Base-by-base conservation (phyloP, 1,139 yeast species). In the Arxiozyma heterogenica region DNA sequence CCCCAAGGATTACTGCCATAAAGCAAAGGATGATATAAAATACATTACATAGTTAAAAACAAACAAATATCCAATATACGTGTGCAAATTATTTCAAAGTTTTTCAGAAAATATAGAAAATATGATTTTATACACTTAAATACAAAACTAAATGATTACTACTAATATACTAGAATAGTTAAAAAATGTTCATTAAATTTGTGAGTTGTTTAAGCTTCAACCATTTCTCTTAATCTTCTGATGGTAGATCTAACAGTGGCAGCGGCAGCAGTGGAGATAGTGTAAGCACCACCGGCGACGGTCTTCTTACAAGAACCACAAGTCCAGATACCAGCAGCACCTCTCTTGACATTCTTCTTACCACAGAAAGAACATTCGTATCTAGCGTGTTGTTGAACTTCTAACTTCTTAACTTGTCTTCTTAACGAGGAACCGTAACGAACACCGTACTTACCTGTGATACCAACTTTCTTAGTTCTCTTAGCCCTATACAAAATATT, bases 401-500 rank as follows among this genome's bases (percentile, higher is more conserved):
- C 98, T 80, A 94, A 82, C 85, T 93, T 93, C 86, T 91, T 91
- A 83, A 96, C 88, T 81, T 90, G 97, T 83, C 98, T 91, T 87
- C 99, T 91, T 79, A 93, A 84, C 68, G 99, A 94, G 73, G 98
- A 93, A 91, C 99, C 98, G 82, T 93, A 93, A 86, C 98, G 91
- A 81, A 93, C 97, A 88, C 98, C 99, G 86, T 89, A 93, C 84
- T 94, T 94, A 85, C 99, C 99, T 79, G 99, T 93, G 83, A 93
- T 93, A 80, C 99, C 99, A 77, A 93, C 99, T 91, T 93, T 93
- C 95, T 93, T 93, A 73, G 99, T 93, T 87, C 99, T 89, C 83
- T 91, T 91, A 79, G 97, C 86, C 98, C 96, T 89, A 71, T 61
- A 55, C 25, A 9, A 46, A 55, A 49, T 20, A 44, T 9, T 4